phyloP scores from a whole-genome alignment of 2,329 filamentous ascomycete genomes.

The Trichoderma guizhouense region DNA sequence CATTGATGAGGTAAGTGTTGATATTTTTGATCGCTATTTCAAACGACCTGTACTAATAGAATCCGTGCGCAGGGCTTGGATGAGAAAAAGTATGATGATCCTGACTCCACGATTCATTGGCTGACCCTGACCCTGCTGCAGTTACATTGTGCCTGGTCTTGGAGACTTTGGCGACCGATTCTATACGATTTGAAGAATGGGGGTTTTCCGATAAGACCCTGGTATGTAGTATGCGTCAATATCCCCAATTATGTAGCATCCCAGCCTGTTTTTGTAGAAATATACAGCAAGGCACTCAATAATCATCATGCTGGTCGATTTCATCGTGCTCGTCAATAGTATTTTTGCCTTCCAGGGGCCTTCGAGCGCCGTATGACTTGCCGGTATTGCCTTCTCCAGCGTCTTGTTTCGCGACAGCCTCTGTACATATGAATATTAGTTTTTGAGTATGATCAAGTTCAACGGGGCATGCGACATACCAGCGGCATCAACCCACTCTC shows the following conservation, averaged over 20 bases:
- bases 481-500: slow-evolving; percentile 93
- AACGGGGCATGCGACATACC: slow-evolving; percentile 38
- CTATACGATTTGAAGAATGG: slow-evolving; percentile 69
- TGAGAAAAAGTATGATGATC: slow-evolving; percentile 79
- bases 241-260: slow-evolving; percentile 1
- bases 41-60: slow-evolving; percentile 14
- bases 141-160: slow-evolving; percentile 90
- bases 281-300: slow-evolving; percentile 36
- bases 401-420: slow-evolving; percentile 50
- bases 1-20: slow-evolving; percentile 66
- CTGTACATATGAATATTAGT: slow-evolving; percentile 31
- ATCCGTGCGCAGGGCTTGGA: slow-evolving; percentile 64
- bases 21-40: background rate
- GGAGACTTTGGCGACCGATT: slow-evolving; percentile 96
- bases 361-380: slow-evolving; percentile 24
- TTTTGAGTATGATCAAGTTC: background rate
- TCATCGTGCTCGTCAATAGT: slow-evolving; percentile 46
- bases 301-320: slow-evolving; percentile 55
- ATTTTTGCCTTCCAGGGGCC: slow-evolving; percentile 25
- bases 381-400: slow-evolving; percentile 29
- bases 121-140: slow-evolving; percentile 50
- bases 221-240: slow-evolving; percentile 5
- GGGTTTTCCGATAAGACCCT: background rate
- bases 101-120: slow-evolving; percentile 21
- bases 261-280: background rate